phyloP scores from a whole-genome alignment of 805 yeast species.

The Tetrapisispora nanseiensis region DNA sequence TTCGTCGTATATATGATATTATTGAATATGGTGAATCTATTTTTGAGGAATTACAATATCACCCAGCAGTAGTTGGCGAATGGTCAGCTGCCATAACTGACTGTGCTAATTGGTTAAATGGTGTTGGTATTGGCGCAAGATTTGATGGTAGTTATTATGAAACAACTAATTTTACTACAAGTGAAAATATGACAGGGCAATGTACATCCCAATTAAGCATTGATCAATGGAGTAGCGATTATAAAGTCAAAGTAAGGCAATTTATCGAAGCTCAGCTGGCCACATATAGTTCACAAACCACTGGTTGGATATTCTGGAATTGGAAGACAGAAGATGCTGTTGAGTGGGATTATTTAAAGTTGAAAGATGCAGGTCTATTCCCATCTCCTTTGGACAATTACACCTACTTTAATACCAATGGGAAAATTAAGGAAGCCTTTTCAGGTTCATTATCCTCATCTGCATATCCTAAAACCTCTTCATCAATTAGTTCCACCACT shows the following conservation, averaged over 20 bases:
- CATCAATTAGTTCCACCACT: neutral
- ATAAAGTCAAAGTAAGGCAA: constrained; percentile 38
- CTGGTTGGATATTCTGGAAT: constrained; percentile 66
- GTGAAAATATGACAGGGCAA: constrained; percentile 25
- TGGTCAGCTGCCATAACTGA: constrained; percentile 67
- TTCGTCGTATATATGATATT: constrained; percentile 25
- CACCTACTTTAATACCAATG: constrained; percentile 34
- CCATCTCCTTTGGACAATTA: constrained; percentile 52
- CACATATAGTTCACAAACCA: constrained; percentile 35
- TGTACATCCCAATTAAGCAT: constrained; percentile 30
- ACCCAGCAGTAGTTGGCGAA: constrained; percentile 55
- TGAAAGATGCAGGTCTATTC: constrained; percentile 42
- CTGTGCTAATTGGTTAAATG: constrained; percentile 61
- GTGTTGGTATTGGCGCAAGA: constrained; percentile 58
- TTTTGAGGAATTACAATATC: constrained; percentile 27
- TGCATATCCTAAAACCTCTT: constrained; percentile 7
- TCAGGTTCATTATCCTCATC: constrained; percentile 10
- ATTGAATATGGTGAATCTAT: constrained; percentile 28
- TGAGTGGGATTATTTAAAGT: constrained; percentile 55
- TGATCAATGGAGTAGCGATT: constrained; percentile 34
- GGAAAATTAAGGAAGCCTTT: constrained; percentile 7
- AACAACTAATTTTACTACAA: constrained; percentile 8
- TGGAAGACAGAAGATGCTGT: constrained; percentile 56
- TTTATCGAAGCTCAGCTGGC: constrained; percentile 55
- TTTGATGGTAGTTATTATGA: constrained; percentile 40